Conservation (phyloP, 116 monocot species). For the Posidonia oceanica region DNA sequence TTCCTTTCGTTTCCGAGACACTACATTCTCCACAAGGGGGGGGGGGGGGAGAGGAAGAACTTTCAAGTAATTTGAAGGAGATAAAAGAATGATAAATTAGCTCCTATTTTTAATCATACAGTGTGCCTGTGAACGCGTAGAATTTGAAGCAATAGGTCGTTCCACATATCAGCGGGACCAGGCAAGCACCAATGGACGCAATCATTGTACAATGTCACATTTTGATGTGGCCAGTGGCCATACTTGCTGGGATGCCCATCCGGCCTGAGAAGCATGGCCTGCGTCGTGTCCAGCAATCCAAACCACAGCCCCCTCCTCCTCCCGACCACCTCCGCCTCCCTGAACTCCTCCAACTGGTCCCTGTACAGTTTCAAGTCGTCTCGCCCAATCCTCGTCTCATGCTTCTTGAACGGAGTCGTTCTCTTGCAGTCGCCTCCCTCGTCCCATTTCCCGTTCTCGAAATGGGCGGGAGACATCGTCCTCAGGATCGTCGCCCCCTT, state of each 20-base stretch:
- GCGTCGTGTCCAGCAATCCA: constrained; percentile 35
- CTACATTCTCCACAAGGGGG: no score
- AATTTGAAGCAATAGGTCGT: constrained; percentile 28
- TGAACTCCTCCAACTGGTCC: constrained; percentile 36
- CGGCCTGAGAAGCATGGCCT: constrained; percentile 36
- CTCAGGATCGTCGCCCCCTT: constrained; percentile 36
- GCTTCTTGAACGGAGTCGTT: constrained; percentile 29
- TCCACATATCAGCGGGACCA: constrained; percentile 49
- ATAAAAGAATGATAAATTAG: background rate
- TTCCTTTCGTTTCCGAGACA: no score
- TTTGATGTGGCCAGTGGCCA: constrained; percentile 18
- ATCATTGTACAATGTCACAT: constrained; percentile 20
- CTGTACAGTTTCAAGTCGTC: constrained; percentile 18
- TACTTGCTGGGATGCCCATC: constrained; percentile 46
- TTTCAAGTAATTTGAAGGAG: background rate
- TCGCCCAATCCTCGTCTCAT: background rate
- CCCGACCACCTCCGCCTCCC: constrained; percentile 18
- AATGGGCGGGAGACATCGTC: constrained; percentile 61
- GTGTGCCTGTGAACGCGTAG: background rate
- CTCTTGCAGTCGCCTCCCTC: constrained; percentile 48
- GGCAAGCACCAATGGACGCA: constrained; percentile 69
- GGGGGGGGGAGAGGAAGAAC: no score
- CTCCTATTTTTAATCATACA: background rate
- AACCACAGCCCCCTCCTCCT: constrained; percentile 20
- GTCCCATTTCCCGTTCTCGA: constrained; percentile 59